A percentile compares a stretch with the other conserved stretches of the same genome.
phyloP scores from a whole-genome alignment of 2,329 filamentous ascomycete species.

The Pseudomassariella vexata region DNA sequence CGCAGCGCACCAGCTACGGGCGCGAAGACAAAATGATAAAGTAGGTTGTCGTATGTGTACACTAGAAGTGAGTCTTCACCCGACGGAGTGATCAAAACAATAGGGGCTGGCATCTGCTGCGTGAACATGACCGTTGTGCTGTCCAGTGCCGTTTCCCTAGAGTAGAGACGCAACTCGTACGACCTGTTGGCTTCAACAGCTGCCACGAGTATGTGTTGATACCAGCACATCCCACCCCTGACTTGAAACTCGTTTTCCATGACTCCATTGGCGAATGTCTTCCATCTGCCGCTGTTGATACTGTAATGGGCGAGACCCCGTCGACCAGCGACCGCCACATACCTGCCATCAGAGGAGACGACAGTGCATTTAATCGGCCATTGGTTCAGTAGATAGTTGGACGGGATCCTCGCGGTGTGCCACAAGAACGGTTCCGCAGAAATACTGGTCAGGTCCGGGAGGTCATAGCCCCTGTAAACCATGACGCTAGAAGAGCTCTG shows the following conservation, averaged over 20 bases:
- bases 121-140: slow-evolving; percentile 67
- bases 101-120: slow-evolving; percentile 73
- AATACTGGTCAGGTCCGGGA: slow-evolving; percentile 84
- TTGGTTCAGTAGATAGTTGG: slow-evolving; percentile 79
- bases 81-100: slow-evolving; percentile 84
- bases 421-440: slow-evolving; percentile 91
- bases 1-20: slow-evolving; percentile 63
- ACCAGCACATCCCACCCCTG: slow-evolving; percentile 96
- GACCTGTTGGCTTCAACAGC: slow-evolving; percentile 81
- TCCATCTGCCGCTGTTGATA: slow-evolving; percentile 90
- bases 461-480: slow-evolving; percentile 88
- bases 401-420: slow-evolving; percentile 85
- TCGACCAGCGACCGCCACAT: slow-evolving; percentile 91
- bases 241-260: slow-evolving; percentile 90
- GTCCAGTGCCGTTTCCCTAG: slow-evolving; percentile 75
- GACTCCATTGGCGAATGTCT: slow-evolving; percentile 76
- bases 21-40: slow-evolving; percentile 91
- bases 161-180: slow-evolving; percentile 88
- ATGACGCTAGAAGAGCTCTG: slow-evolving; percentile 86
- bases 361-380: slow-evolving; percentile 89
- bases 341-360: slow-evolving; percentile 86
- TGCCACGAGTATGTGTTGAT: slow-evolving; percentile 89
- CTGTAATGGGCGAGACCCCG: slow-evolving; percentile 94
- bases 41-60: slow-evolving; percentile 92
- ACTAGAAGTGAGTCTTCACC: slow-evolving; percentile 93